Conservation (phyloP, 768 basidiomycete genomes). For the Tricholoma sp. region DNA sequence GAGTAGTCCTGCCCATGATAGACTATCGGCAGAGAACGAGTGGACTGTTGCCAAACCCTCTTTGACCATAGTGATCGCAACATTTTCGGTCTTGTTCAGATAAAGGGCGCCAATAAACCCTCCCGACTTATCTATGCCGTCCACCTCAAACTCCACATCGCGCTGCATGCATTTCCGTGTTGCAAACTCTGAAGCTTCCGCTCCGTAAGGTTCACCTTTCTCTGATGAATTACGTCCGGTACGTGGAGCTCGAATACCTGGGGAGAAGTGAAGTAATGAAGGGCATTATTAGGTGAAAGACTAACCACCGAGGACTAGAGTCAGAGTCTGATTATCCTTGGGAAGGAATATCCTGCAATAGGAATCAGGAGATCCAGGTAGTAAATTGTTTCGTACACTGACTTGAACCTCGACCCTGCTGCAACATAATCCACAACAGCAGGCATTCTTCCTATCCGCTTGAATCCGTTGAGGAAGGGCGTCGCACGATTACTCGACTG, state of each 20-base stretch:
- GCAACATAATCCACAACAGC: slow-evolving; percentile 93
- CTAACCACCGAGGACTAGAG: slow-evolving; percentile 82
- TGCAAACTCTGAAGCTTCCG: slow-evolving; percentile 77
- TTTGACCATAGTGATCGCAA: slow-evolving; percentile 72
- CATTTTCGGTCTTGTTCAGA: slow-evolving; percentile 82
- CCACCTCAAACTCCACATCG: slow-evolving; percentile 91
- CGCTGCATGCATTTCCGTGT: slow-evolving; percentile 85
- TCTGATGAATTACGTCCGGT: slow-evolving; percentile 76
- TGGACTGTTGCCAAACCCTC: slow-evolving; percentile 91
- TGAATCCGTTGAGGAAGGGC: slow-evolving; percentile 88
- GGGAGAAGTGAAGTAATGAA: neutral
- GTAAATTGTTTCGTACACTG: slow-evolving; percentile 11
- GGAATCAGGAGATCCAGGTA: neutral
- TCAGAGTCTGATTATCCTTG: slow-evolving; percentile 90
- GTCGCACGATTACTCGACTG: slow-evolving; percentile 70
- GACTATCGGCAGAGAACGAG: slow-evolving; percentile 76
- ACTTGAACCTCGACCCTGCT: slow-evolving; percentile 96
- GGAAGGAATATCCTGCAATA: slow-evolving; percentile 66
- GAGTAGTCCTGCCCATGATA: slow-evolving; percentile 76
- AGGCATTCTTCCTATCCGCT: slow-evolving; percentile 76
- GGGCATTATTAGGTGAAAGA: slow-evolving; percentile 1
- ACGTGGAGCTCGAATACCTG: slow-evolving; percentile 88
- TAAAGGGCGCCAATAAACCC: slow-evolving; percentile 92
- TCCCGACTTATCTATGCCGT: slow-evolving; percentile 87
- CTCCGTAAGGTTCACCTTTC: slow-evolving; percentile 85